phyloP scores from a whole-genome alignment of 73 alveolate genomes.

The Paramecium biaurelia region DNA sequence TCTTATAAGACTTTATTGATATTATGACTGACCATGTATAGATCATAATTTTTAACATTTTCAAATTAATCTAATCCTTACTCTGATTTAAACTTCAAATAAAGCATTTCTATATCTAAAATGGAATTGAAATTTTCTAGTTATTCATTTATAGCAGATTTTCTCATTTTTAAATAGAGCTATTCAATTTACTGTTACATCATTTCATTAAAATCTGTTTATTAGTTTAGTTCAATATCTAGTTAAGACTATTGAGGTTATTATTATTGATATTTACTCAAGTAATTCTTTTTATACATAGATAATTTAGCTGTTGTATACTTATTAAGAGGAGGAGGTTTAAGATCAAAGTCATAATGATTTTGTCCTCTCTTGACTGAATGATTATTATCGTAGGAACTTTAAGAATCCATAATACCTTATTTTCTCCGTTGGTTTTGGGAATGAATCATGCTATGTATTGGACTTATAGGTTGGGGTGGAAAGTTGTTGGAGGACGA shows the following conservation, averaged over 20 bases:
- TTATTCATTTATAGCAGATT: neutral
- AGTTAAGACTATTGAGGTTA: neutral
- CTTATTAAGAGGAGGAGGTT: neutral
- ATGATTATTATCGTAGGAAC: neutral
- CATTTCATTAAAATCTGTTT: neutral
- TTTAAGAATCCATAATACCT: neutral
- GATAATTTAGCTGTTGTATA: conserved; percentile 2
- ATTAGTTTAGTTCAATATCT: neutral
- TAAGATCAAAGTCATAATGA: neutral
- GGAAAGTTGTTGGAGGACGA: neutral
- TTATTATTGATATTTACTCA: neutral
- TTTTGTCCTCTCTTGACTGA: neutral
- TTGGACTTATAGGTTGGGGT: neutral
- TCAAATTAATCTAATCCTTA: conserved; percentile 8
- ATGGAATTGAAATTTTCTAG: neutral
- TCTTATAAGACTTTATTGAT: neutral
- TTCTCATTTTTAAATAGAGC: neutral
- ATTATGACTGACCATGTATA: neutral
- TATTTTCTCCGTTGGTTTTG: neutral
- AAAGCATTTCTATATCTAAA: neutral
- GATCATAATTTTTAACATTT: neutral
- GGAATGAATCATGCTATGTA: neutral
- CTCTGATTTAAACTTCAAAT: neutral
- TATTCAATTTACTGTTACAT: neutral
- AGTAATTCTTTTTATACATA: neutral